Percentiles rank a stretch among this genome's conserved stretches.
phyloP scores from a whole-genome alignment of 305 asterid species.

The Fraxinus sp. region DNA sequence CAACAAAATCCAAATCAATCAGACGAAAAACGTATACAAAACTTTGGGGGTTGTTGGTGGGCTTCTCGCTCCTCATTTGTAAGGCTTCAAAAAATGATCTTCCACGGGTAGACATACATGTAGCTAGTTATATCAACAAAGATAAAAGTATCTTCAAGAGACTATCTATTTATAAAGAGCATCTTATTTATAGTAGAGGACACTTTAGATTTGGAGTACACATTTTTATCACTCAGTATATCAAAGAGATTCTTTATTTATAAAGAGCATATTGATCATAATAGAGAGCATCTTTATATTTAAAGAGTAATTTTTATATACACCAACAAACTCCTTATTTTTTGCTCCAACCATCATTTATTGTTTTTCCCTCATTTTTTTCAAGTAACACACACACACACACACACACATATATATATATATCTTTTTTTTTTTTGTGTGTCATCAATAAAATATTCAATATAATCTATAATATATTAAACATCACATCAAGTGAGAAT shows the following conservation, averaged over 20 bases:
- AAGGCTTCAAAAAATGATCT: neutral
- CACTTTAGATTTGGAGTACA: neutral
- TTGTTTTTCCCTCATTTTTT: too few species aligned
- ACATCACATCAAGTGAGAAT: too few species aligned
- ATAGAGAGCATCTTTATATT: neutral
- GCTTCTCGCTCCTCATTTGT: neutral
- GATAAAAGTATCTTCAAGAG: neutral
- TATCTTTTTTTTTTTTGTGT: too few species aligned
- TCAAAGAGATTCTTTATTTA: neutral
- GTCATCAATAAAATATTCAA: too few species aligned
- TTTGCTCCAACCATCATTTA: too few species aligned
- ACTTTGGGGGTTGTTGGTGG: neutral
- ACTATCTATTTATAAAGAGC: neutral
- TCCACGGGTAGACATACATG: neutral
- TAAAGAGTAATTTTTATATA: neutral
- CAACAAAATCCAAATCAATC: constrained; percentile 25
- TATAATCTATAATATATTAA: too few species aligned
- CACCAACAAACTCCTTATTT: too few species aligned
- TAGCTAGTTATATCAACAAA: neutral
- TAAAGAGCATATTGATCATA: neutral
- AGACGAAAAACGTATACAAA: neutral
- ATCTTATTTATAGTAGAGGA: neutral
- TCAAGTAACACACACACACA: too few species aligned
- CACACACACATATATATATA: too few species aligned
- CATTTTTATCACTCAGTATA: neutral